Evolutionary conservation across 345 rosid species (phyloP).

Genomic region (Citrus hindsii): DNA sequence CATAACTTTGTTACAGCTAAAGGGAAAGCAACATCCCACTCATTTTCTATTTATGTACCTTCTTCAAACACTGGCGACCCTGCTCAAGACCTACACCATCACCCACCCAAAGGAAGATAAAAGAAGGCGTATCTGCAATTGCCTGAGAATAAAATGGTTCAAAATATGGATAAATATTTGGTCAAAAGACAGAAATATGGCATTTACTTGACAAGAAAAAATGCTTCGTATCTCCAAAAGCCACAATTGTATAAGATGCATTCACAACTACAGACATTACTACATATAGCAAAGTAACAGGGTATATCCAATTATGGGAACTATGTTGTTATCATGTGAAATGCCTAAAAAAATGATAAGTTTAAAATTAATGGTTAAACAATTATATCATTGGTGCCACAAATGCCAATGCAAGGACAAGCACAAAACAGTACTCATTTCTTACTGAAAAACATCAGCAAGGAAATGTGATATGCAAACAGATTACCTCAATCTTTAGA

Average conservation of each 20-base stretch:
- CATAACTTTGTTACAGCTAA: neutral
- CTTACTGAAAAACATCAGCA: neutral
- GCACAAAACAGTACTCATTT: conserved; percentile 4
- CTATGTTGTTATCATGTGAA: neutral
- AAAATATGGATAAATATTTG: neutral
- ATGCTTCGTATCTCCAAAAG: neutral
- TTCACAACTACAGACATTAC: neutral
- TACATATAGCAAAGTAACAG: neutral
- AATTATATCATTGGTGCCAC: neutral
- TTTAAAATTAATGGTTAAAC: neutral
- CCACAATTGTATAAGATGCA: neutral
- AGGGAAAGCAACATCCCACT: neutral
- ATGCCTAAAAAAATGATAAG: neutral
- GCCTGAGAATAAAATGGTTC: conserved; percentile 44
- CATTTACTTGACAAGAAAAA: neutral
- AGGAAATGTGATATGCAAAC: conserved; percentile 4
- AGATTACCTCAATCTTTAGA: conserved; percentile 86
- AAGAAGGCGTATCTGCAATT: conserved; percentile 97
- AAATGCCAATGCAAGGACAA: neutral
- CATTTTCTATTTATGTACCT: conserved; percentile 41
- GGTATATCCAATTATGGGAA: neutral
- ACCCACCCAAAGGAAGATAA: conserved; percentile 98
- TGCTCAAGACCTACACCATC: conserved; percentile 98
- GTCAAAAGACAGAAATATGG: neutral
- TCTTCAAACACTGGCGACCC: conserved; percentile 96